Evolutionary conservation across 108 stramenopile species (phyloP).

Genomic region (Ochromonas danica): DNA sequence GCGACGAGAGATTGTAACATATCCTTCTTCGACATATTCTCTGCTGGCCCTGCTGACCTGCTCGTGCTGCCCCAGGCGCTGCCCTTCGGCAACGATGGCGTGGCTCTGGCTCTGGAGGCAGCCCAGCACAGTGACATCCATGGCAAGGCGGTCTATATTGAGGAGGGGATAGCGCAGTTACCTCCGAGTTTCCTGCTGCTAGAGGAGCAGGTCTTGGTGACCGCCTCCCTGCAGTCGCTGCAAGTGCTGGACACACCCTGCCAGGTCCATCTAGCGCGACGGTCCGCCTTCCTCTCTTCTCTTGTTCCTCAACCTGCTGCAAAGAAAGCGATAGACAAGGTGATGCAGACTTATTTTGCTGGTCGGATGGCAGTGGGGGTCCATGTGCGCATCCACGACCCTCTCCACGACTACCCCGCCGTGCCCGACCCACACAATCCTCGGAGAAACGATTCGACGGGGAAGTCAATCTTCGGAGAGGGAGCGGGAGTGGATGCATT

Average conservation of each 20-base stretch:
- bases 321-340: neutral
- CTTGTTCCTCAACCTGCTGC: neutral
- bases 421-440: neutral
- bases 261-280: neutral
- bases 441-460: neutral
- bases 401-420: neutral
- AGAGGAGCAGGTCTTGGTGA: neutral
- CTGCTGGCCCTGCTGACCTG: neutral
- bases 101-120: neutral
- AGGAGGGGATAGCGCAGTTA: neutral
- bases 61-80: neutral
- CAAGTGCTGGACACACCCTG: neutral
- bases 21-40: neutral
- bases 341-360: neutral
- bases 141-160: neutral
- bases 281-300: neutral
- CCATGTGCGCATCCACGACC: neutral
- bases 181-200: neutral
- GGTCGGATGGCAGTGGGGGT: neutral
- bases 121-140: neutral
- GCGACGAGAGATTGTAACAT: neutral
- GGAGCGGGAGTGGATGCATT: neutral
- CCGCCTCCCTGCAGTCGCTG: neutral
- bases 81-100: neutral
- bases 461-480: neutral